A percentile compares a stretch with the other conserved stretches of the same genome.
Evolutionary conservation across 2,329 filamentous ascomycete genomes (phyloP).

Genomic region (Nemania diffusa): DNA sequence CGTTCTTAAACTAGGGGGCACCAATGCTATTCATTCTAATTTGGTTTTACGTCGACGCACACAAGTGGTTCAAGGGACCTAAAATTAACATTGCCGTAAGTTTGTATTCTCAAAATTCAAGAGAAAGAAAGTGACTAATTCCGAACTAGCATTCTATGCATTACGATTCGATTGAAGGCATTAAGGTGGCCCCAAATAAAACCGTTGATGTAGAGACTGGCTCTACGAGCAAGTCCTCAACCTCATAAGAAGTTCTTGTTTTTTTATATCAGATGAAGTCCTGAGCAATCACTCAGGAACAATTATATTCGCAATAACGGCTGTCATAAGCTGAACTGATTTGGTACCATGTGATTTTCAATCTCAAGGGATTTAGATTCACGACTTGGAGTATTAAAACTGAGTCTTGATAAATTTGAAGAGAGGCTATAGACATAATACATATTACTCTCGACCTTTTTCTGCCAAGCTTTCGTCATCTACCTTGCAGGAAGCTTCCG

Average conservation of each 20-base stretch:
- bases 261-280: background rate
- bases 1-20: slow-evolving; percentile 57
- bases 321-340: background rate
- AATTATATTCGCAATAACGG: background rate
- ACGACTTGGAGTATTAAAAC: background rate
- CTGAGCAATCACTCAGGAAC: background rate
- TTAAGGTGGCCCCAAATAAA: slow-evolving; percentile 40
- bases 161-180: slow-evolving; percentile 35
- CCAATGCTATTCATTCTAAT: slow-evolving; percentile 68
- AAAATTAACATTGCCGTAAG: slow-evolving; percentile 70
- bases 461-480: background rate
- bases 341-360: background rate
- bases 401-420: background rate
- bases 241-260: slow-evolving; percentile 8
- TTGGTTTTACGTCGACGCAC: slow-evolving; percentile 72
- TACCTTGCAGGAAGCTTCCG: background rate
- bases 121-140: slow-evolving; percentile 16
- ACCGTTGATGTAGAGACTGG: slow-evolving; percentile 42
- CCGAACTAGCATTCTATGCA: slow-evolving; percentile 44
- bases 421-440: background rate
- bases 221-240: slow-evolving; percentile 37
- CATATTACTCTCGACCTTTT: background rate
- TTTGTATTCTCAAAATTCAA: background rate
- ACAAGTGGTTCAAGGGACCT: slow-evolving; percentile 76
- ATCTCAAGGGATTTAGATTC: background rate